Conservation (phyloP, 2,329 filamentous ascomycete genomes). For the Colletotrichum sp. region DNA sequence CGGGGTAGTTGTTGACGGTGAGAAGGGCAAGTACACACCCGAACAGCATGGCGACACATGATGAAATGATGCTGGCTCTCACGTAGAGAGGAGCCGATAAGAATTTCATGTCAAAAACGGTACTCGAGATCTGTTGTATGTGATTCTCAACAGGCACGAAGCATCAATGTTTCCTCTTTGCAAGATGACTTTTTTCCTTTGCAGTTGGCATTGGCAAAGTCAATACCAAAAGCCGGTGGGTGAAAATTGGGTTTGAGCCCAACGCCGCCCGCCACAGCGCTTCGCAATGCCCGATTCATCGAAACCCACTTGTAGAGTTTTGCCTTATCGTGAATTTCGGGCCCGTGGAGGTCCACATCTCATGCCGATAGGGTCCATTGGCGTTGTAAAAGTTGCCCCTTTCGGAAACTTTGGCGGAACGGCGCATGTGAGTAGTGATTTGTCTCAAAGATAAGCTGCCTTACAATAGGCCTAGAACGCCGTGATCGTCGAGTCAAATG, state of each 20-base stretch:
- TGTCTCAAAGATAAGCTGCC: background rate
- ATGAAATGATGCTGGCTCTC: slow-evolving; percentile 32
- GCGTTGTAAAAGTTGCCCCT: background rate
- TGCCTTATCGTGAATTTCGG: background rate
- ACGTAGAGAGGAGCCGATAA: slow-evolving; percentile 29
- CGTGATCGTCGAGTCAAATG: background rate
- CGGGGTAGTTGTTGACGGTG: background rate
- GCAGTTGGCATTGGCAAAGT: background rate
- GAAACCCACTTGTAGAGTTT: slow-evolving; percentile 1
- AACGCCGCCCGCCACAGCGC: background rate
- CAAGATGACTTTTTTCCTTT: background rate
- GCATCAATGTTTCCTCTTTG: background rate
- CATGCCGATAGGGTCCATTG: background rate
- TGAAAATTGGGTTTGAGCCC: slow-evolving; percentile 4
- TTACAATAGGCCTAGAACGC: background rate
- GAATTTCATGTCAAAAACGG: background rate
- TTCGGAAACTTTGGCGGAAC: background rate
- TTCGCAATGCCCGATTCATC: slow-evolving; percentile 1
- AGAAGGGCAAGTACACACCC: slow-evolving; percentile 24
- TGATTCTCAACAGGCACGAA: background rate
- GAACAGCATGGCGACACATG: slow-evolving; percentile 36
- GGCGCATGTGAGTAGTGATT: background rate
- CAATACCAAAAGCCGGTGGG: background rate
- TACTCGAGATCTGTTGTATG: accelerated
- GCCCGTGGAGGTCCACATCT: background rate